A percentile compares a stretch with the other conserved stretches of the same genome.
These are phyloP conservation scores for Manihot esculenta DNA, from an alignment of 441 rosid genomes.

Conservation along the genomic window DNA sequence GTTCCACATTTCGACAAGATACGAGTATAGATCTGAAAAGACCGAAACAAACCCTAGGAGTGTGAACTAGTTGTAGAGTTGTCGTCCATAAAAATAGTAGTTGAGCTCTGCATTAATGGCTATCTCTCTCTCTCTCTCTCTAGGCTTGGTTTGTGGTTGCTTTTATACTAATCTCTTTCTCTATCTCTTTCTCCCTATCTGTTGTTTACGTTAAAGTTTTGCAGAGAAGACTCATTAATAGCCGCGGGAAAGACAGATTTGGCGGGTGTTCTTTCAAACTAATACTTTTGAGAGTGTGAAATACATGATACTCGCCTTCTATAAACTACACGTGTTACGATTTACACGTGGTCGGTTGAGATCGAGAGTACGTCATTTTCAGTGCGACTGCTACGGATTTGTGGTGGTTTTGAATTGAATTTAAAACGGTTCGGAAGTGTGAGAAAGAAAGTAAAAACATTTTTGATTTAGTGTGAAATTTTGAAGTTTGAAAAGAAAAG, in stretches of 20 bases:
- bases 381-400: not conserved
- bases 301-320: not conserved
- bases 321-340: not conserved
- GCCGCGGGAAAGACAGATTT: constrained; percentile 59
- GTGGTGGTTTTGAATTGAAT: not conserved
- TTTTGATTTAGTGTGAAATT: not conserved
- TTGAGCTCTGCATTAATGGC: constrained; percentile 74
- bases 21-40: constrained; percentile 19
- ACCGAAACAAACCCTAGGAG: constrained; percentile 13
- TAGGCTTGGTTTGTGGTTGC: not conserved
- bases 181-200: not conserved
- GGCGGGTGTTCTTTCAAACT: not conserved
- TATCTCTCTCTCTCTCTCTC: not conserved
- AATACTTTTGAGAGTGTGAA: not conserved
- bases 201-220: constrained; percentile 35
- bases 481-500: no score
- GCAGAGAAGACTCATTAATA: constrained; percentile 50
- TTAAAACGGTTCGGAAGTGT: constrained; percentile 18
- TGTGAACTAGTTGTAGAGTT: constrained; percentile 16
- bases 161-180: no score
- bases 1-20: constrained; percentile 67
- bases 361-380: not conserved
- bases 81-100: constrained; percentile 39
- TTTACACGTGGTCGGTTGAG: not conserved
- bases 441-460: not conserved